Conservation (phyloP, 768 basidiomycete genomes). For the Tylopilus plumbeoviolaceoides region DNA sequence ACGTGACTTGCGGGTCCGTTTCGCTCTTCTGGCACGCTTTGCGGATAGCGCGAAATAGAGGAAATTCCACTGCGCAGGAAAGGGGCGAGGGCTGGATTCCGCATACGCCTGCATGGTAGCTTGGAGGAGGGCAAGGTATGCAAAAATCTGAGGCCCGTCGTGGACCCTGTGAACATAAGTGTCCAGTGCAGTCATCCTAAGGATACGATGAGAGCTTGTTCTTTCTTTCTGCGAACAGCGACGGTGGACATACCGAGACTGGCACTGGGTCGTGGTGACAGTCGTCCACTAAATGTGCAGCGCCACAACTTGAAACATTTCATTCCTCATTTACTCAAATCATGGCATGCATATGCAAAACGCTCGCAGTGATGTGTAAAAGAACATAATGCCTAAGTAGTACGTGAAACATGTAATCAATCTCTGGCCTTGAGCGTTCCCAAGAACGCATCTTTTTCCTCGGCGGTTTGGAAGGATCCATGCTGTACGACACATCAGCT, state of each 20-base stretch:
- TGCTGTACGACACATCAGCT: conserved; percentile 47
- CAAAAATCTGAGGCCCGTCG: conserved; percentile 58
- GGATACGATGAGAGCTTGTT: conserved; percentile 7
- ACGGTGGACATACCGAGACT: conserved; percentile 41
- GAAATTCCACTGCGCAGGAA: conserved; percentile 4
- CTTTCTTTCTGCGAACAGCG: background rate
- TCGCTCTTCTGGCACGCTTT: conserved; percentile 1
- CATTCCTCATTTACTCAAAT: background rate
- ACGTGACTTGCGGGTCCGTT: background rate
- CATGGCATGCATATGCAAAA: conserved; percentile 7
- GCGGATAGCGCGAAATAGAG: background rate
- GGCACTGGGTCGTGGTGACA: conserved; percentile 26
- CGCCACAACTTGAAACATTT: background rate
- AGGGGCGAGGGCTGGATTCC: conserved; percentile 3
- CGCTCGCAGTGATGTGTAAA: conserved; percentile 32
- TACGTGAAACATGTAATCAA: conserved; percentile 45
- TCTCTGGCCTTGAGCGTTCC: conserved; percentile 85
- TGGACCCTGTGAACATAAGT: conserved; percentile 86
- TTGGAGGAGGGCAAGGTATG: conserved; percentile 27
- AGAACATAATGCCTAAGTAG: conserved; percentile 36
- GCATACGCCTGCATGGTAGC: conserved; percentile 30
- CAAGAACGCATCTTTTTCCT: conserved; percentile 94
- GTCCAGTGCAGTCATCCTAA: conserved; percentile 65
- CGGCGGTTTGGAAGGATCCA: conserved; percentile 93
- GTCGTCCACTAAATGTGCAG: background rate